Percentiles rank a stretch among this genome's conserved stretches.
These are phyloP conservation scores for Trametes sp. DNA, from an alignment of 1,284 basidiomycete genomes.

Conservation along the genomic window DNA sequence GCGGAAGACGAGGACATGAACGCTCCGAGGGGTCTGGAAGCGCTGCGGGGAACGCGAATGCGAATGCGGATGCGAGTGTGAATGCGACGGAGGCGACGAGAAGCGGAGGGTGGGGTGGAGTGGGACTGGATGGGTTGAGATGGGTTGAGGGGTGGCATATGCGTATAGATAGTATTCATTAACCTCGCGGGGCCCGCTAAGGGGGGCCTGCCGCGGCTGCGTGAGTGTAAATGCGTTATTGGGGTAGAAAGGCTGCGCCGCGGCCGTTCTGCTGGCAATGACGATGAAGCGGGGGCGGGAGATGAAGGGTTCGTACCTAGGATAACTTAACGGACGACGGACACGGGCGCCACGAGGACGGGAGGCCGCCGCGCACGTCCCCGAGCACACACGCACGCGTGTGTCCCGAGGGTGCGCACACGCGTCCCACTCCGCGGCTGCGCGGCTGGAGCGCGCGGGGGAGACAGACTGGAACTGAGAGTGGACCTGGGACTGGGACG, in stretches of 20 bases:
- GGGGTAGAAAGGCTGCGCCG: conserved; percentile 13
- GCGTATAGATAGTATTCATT: conserved; percentile 31
- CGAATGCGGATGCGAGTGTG: conserved; percentile 1
- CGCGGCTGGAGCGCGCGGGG: background rate
- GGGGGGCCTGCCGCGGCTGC: conserved; percentile 12
- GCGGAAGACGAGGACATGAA: conserved; percentile 13
- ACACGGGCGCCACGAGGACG: conserved; percentile 5
- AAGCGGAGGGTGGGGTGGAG: background rate
- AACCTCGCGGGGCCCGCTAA: conserved; percentile 26
- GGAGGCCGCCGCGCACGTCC: conserved; percentile 15
- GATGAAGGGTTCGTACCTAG: conserved; percentile 7
- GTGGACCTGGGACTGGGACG: too few species aligned
- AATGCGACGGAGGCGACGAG: conserved; percentile 9
- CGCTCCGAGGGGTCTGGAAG: conserved; percentile 14
- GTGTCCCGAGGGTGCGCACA: conserved; percentile 10
- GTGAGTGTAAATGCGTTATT: conserved; percentile 25
- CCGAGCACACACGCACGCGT: conserved; percentile 6
- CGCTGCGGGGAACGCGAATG: conserved; percentile 1
- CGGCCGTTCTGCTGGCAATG: conserved; percentile 5
- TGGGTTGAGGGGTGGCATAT: conserved; percentile 25
- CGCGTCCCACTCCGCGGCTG: conserved; percentile 1
- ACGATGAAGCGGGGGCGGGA: background rate
- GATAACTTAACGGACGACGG: conserved; percentile 13
- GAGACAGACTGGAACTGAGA: background rate
- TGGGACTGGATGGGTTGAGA: background rate